Conservation (phyloP, 345 rosid genomes). For the Acer saccharum region DNA sequence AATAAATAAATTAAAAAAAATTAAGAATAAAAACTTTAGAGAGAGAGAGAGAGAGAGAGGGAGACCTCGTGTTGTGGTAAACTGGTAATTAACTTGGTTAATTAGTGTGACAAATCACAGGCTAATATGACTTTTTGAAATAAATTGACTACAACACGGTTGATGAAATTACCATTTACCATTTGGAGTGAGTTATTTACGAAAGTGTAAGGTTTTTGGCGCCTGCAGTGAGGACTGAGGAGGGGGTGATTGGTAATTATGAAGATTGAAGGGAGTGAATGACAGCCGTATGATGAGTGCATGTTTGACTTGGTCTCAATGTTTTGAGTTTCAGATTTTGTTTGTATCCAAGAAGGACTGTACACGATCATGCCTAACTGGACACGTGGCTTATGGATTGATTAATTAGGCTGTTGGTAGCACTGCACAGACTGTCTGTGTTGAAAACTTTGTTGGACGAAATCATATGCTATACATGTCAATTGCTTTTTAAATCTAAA, state of each 20-base stretch:
- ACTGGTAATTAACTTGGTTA: not conserved
- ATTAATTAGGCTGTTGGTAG: not conserved
- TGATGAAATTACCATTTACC: no score
- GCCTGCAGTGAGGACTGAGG: not conserved
- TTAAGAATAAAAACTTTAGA: not conserved
- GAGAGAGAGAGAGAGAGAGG: not conserved
- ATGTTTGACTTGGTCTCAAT: not conserved
- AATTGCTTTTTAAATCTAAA: not conserved
- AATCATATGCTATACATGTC: not conserved
- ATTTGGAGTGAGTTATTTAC: not conserved
- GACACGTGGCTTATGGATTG: conserved; percentile 12
- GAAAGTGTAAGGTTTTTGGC: not conserved
- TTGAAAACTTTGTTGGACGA: not conserved
- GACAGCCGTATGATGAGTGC: not conserved
- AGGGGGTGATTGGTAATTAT: not conserved
- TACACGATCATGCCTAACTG: not conserved
- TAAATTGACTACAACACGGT: no score
- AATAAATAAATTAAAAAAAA: not conserved
- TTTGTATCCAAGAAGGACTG: not conserved
- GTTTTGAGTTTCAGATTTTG: not conserved
- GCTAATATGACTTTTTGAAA: no score
- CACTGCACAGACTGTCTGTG: not conserved
- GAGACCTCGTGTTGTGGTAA: not conserved
- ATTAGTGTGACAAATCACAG: not conserved
- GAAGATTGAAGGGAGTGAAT: not conserved